Conservation (phyloP, 495 filamentous ascomycete genomes). For the Staphylotrichum longicolle region DNA sequence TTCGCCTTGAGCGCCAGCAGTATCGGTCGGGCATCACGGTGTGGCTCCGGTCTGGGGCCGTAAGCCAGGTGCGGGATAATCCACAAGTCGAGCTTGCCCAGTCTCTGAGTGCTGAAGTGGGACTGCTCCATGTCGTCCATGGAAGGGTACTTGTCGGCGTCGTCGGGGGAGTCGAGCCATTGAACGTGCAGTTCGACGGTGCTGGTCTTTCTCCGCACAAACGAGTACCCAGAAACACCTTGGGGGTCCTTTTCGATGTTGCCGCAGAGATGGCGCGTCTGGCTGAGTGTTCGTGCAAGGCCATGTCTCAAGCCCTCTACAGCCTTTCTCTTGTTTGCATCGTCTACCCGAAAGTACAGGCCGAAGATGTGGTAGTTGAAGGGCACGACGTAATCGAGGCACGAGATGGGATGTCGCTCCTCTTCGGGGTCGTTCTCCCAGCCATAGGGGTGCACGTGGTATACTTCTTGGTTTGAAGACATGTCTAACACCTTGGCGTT, state of each 20-base stretch:
- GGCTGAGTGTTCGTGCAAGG: neutral
- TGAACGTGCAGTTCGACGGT: neutral
- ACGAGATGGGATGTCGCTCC: neutral
- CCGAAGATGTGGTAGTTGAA: neutral
- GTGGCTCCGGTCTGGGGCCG: neutral
- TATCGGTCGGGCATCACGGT: neutral
- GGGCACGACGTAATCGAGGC: neutral
- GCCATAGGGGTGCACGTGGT: neutral
- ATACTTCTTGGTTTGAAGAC: neutral
- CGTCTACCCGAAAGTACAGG: neutral
- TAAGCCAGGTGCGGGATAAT: neutral
- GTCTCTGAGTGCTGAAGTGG: neutral
- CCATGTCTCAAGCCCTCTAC: neutral
- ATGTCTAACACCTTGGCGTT: too few relatives aligned
- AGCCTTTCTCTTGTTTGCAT: neutral
- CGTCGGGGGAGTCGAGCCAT: neutral
- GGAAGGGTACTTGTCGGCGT: slow-evolving; percentile 1
- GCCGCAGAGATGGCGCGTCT: neutral
- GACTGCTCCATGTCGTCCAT: neutral
- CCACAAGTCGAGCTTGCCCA: slow-evolving; percentile 1
- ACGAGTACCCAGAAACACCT: neutral
- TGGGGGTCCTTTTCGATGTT: neutral
- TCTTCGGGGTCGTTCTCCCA: neutral
- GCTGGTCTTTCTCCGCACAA: neutral
- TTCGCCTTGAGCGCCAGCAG: neutral